These are phyloP conservation scores for Heterobasidion annosum DNA, from an alignment of 1,284 basidiomycete genomes.

Conservation along the genomic window DNA sequence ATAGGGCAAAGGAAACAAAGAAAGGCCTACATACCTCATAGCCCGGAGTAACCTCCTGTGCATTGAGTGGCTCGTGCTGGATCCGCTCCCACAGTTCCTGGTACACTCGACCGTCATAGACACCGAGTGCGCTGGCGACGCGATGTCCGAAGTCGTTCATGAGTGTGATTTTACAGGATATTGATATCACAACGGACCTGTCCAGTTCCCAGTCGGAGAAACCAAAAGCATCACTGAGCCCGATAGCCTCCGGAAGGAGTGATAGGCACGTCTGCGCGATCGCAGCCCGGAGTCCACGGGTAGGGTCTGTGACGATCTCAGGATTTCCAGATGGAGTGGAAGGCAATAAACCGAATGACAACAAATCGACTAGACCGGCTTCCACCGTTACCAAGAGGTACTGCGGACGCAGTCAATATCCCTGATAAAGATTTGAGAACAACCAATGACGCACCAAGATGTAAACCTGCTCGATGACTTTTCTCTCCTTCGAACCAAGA, in stretches of 20 bases:
- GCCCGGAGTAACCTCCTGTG: constrained; percentile 36
- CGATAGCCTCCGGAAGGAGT: constrained; percentile 61
- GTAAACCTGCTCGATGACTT: constrained; percentile 34
- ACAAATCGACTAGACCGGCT: constrained; percentile 43
- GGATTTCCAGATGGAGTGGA: constrained; percentile 6
- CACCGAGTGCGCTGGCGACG: constrained; percentile 44
- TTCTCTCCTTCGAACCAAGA: constrained; percentile 21
- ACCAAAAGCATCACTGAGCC: constrained; percentile 67
- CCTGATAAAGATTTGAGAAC: not conserved
- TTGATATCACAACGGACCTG: constrained; percentile 31
- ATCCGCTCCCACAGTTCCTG: constrained; percentile 59
- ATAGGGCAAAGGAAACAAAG: not conserved
- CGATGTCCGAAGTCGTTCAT: not conserved
- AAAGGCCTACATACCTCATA: constrained; percentile 36
- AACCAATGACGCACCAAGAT: constrained; percentile 33
- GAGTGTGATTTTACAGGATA: not conserved
- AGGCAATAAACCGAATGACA: constrained; percentile 41
- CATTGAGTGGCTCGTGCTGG: constrained; percentile 59
- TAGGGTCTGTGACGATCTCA: constrained; percentile 25
- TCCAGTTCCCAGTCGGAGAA: constrained; percentile 75
- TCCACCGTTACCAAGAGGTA: constrained; percentile 57
- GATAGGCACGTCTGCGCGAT: constrained; percentile 41
- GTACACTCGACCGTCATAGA: constrained; percentile 61
- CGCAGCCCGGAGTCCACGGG: constrained; percentile 42
- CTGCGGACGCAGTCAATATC: constrained; percentile 22